Evolutionary conservation across 1,284 basidiomycete species (phyloP).

Genomic region (Ceratobasidium sp.): DNA sequence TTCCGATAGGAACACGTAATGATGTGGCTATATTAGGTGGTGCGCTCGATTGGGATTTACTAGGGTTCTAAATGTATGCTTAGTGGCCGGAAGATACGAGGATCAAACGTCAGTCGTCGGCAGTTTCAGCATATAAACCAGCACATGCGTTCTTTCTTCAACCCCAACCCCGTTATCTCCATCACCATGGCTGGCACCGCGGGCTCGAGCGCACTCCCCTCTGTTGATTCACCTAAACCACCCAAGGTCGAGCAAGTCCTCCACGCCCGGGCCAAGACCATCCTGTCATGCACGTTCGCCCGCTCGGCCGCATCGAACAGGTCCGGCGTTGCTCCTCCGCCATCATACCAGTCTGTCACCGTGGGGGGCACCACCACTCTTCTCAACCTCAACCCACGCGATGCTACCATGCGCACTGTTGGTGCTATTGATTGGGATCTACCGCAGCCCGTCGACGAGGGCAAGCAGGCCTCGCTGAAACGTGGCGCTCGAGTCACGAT

Average conservation of each 20-base stretch:
- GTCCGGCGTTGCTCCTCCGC: conserved; percentile 17
- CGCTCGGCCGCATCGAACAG: conserved; percentile 30
- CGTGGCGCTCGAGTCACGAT: not conserved
- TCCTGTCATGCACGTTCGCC: conserved; percentile 32
- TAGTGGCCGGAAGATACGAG: no score
- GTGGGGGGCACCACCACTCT: conserved; percentile 27
- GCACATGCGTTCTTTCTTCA: not conserved
- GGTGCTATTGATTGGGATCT: conserved; percentile 14
- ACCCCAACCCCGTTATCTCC: not conserved
- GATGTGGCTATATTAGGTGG: no score
- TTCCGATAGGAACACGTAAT: no score
- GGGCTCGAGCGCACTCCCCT: not conserved
- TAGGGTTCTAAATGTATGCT: no score
- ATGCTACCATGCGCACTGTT: conserved; percentile 23
- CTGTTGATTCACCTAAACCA: not conserved
- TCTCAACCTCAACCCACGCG: conserved; percentile 26
- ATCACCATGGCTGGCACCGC: conserved; percentile 9
- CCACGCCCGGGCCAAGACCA: conserved; percentile 30
- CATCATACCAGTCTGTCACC: conserved; percentile 37
- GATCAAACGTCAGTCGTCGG: conserved; percentile 14
- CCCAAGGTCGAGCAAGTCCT: conserved; percentile 37
- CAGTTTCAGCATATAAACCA: conserved; percentile 21
- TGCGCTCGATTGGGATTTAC: no score
- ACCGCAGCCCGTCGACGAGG: not conserved
- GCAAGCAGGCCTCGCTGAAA: not conserved